phyloP scores from a whole-genome alignment of 1,284 basidiomycete species.

The Marasmius sp. region DNA sequence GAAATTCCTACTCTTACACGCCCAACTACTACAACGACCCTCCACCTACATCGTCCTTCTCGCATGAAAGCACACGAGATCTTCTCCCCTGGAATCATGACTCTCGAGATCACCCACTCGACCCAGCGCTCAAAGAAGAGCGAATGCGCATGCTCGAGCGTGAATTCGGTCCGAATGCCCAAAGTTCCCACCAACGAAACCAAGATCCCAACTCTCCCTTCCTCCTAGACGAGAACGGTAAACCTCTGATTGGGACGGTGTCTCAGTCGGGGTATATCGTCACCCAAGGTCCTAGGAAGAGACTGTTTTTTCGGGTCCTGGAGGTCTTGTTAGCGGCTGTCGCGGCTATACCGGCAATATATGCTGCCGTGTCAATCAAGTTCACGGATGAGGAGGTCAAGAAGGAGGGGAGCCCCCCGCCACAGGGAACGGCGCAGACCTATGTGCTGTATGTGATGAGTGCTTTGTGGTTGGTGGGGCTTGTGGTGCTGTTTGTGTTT shows the following conservation, averaged over 20 bases:
- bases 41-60: slow-evolving; percentile 26
- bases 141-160: slow-evolving; percentile 67
- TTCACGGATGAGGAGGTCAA: slow-evolving; percentile 23
- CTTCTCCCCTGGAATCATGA: slow-evolving; percentile 49
- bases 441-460: slow-evolving; percentile 61
- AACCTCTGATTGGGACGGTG: slow-evolving; percentile 55
- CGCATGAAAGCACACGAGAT: slow-evolving; percentile 37
- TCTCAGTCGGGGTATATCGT: slow-evolving; percentile 55
- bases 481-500: slow-evolving; percentile 56
- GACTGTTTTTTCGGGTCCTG: slow-evolving; percentile 46
- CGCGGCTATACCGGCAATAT: slow-evolving; percentile 56
- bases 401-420: slow-evolving; percentile 46
- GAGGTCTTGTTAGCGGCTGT: slow-evolving; percentile 51
- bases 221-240: slow-evolving; percentile 43
- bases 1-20: slow-evolving; percentile 16
- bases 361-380: slow-evolving; percentile 51
- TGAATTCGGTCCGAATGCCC: slow-evolving; percentile 51
- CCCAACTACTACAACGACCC: slow-evolving; percentile 20
- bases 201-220: slow-evolving; percentile 21
- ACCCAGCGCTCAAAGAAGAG: slow-evolving; percentile 58
- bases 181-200: slow-evolving; percentile 20
- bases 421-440: slow-evolving; percentile 51
- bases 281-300: slow-evolving; percentile 61
- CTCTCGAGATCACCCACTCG: slow-evolving; percentile 39
- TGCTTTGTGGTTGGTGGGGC: slow-evolving; percentile 47